Evolutionary conservation across 2,329 filamentous ascomycete species (phyloP), one percentile per base, ranked within the genome.

Genomic region (Bimuria novae-zelandiae): DNA sequence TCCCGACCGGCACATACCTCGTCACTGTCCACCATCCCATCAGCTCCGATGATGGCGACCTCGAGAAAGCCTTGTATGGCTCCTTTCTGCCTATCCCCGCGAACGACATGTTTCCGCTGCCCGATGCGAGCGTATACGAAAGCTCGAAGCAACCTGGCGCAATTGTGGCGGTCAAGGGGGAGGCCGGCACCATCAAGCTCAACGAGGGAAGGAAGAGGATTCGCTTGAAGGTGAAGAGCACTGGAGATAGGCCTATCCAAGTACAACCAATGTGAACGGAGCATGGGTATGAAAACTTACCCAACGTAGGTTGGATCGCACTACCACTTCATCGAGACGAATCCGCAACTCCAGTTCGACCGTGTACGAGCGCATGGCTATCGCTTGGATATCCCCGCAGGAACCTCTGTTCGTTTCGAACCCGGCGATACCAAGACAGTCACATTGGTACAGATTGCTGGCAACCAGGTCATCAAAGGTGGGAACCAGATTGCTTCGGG

Each of bases 291-390:
- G 2, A 30, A 22, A 8, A 40, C 55, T 65, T n/a, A 64, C 21
- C 14, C 11, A 2, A 23, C 19, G 11, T 63, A 86, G 83, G 82
- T 90, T 54, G 93, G 93, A 27, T 96, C 91, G 27, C 93, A 97
- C 76, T 97, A 96, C 73, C 93, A 97, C 76, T 96, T 97, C 72
- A 85, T 96, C 68, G 93, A 97, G 78, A 89, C 87, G n/a, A 97
- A 97, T 74, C 90, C 92, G 0, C 85, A 90, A 72, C 82, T 97
- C 45, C 84, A 89, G 56, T 97, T 97, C 72, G 93, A 97, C 75
- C 89, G 93, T 22, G 78, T 84, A 44, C 85, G 84, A 61, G 85
- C 92, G 1, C 94, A 94, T 67, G 93, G 93, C 5, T 96, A 85
- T 75, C 84, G 92, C 10, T 82, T 97, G 12, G 92, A 97, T 68